Evolutionary conservation across 495 filamentous ascomycete genomes (phyloP).

Genomic region (Paragyromitra xinjiangensis): DNA sequence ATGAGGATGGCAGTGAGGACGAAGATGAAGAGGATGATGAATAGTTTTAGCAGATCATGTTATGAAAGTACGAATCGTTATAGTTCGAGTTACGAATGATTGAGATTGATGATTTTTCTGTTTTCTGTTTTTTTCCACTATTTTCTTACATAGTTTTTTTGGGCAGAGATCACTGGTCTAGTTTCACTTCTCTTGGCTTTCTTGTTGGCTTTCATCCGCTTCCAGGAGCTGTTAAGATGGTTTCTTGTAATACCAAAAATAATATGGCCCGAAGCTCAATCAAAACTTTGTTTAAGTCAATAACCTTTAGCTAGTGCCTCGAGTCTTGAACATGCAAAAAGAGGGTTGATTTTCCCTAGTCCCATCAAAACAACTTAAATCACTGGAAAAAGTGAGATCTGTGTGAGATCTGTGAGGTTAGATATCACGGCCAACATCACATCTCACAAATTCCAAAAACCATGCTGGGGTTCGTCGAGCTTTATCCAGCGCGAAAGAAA

Average conservation of each 20-base stretch:
- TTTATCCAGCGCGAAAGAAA: too few species aligned
- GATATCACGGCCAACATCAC: too few species aligned
- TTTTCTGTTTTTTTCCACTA: neutral
- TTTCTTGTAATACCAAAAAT: slow-evolving; percentile 1
- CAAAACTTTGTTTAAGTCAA: neutral
- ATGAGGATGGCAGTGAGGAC: slow-evolving; percentile 80
- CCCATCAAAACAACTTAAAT: too few species aligned
- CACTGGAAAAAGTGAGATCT: too few species aligned
- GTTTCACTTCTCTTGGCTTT: neutral
- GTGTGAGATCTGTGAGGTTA: too few species aligned
- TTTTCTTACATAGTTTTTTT: neutral
- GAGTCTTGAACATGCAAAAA: neutral
- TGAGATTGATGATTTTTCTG: slow-evolving; percentile 21
- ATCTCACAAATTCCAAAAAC: too few species aligned
- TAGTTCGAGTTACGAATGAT: slow-evolving; percentile 25
- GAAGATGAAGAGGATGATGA: slow-evolving; percentile 58
- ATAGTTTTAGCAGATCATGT: slow-evolving; percentile 24
- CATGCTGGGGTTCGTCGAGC: too few species aligned
- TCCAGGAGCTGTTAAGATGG: neutral
- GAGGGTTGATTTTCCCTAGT: too few species aligned
- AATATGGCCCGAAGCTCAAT: slow-evolving; percentile 3
- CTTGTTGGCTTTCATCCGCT: neutral
- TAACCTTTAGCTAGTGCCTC: neutral
- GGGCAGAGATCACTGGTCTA: neutral
- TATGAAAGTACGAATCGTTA: slow-evolving; percentile 23